Evolutionary conservation across 352 stramenopile genomes (phyloP).

Genomic region (Peronospora farinosa): DNA sequence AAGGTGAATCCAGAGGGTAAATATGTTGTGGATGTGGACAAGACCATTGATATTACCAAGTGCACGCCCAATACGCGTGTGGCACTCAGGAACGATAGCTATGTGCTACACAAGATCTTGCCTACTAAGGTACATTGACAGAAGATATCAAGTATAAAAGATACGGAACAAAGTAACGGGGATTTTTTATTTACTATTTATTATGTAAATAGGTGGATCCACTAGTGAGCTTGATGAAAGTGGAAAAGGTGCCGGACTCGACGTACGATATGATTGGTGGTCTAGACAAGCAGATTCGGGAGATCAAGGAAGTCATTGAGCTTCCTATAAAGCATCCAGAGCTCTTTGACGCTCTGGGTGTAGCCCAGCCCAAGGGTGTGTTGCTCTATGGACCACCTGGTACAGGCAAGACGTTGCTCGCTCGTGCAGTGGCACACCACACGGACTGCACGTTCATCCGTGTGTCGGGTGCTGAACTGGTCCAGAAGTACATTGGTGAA

Average conservation of each 20-base stretch:
- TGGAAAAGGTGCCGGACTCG: conserved; percentile 99
- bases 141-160: conserved; percentile 6
- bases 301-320: conserved; percentile 99
- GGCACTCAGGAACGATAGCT: conserved; percentile 98
- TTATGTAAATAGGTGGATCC: conserved; percentile 56
- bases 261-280: conserved; percentile 99
- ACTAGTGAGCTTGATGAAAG: conserved; percentile 91
- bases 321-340: conserved; percentile 99
- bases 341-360: conserved; percentile 97
- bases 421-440: conserved; percentile 97
- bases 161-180: not conserved
- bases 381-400: conserved; percentile 95
- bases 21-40: conserved; percentile 99
- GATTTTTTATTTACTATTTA: conserved; percentile 11
- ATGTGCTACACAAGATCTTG: conserved; percentile 99
- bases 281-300: conserved; percentile 98
- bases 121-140: conserved; percentile 87
- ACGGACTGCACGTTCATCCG: conserved; percentile 99
- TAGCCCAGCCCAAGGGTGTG: conserved; percentile 95
- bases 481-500: conserved; percentile 99
- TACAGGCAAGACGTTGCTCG: conserved; percentile 98
- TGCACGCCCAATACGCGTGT: conserved; percentile 98
- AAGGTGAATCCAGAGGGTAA: conserved; percentile 99
- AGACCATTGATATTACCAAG: conserved; percentile 93
- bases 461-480: conserved; percentile 96